Evolutionary conservation across 345 rosid species (phyloP).

Genomic region (Melaleuca quinquenervia): DNA sequence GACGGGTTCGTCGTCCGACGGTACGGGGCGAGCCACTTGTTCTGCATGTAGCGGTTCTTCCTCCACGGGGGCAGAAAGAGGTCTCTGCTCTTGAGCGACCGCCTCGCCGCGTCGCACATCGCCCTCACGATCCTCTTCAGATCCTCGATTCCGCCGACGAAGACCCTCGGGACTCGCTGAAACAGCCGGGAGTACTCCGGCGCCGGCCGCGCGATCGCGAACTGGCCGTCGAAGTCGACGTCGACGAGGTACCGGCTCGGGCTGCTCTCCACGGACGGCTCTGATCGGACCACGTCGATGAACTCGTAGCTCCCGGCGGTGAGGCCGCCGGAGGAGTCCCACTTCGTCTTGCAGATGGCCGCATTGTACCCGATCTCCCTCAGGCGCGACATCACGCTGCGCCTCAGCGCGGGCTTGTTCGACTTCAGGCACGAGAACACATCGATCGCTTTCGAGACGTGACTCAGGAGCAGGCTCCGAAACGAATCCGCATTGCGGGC

Average conservation of each 20-base stretch:
- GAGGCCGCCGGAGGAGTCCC: conserved; percentile 53
- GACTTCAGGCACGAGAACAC: conserved; percentile 17
- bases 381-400: conserved; percentile 49
- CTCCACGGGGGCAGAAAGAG: conserved; percentile 89
- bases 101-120: conserved; percentile 51
- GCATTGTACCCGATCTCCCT: conserved; percentile 75
- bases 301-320: conserved; percentile 69
- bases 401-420: conserved; percentile 25
- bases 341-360: conserved; percentile 76
- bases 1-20: conserved; percentile 41
- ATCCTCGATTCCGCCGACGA: conserved; percentile 47
- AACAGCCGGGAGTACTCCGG: conserved; percentile 30
- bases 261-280: neutral
- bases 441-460: conserved; percentile 41
- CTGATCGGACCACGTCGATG: conserved; percentile 52
- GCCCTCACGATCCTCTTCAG: conserved; percentile 46
- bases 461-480: conserved; percentile 23
- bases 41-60: conserved; percentile 81
- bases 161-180: conserved; percentile 43
- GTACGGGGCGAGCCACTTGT: conserved; percentile 76
- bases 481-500: conserved; percentile 23
- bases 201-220: conserved; percentile 88
- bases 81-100: conserved; percentile 46
- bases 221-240: conserved; percentile 60
- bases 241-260: conserved; percentile 56